Evolutionary conservation across 176 grass and related monocot species (phyloP).

Genomic region (Hsuehochloa calcarea): DNA sequence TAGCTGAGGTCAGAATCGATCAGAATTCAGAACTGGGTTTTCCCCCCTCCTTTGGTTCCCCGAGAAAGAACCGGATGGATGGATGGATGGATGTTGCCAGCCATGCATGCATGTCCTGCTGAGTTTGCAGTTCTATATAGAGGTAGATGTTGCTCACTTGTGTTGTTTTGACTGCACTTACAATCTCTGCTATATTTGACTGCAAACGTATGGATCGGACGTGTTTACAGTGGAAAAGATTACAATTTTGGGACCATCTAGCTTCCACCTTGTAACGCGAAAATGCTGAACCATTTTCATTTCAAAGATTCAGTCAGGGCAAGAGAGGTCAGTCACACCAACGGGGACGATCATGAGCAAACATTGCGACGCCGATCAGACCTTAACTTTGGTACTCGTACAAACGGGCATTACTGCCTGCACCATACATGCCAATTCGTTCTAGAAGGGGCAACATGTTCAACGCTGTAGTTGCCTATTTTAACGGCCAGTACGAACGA

Average conservation of each 20-base stretch:
- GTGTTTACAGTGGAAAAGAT: background rate
- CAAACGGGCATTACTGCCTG: no score
- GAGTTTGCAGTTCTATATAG: conserved; percentile 38
- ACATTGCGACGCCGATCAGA: background rate
- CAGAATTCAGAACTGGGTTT: conserved; percentile 28
- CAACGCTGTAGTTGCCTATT: background rate
- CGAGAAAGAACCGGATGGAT: conserved; percentile 33
- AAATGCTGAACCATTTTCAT: background rate
- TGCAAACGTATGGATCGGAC: background rate
- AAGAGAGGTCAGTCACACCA: background rate
- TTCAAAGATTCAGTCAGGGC: background rate
- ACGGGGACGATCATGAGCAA: background rate
- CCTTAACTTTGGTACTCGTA: no score
- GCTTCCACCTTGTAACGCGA: background rate
- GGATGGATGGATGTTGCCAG: conserved; percentile 9
- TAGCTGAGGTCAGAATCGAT: conserved; percentile 54
- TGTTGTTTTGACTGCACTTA: background rate
- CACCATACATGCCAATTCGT: no score
- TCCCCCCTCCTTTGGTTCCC: background rate
- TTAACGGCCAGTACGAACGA: background rate
- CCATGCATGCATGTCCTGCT: conserved; percentile 11
- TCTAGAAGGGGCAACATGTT: no score
- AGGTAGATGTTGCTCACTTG: conserved; percentile 25
- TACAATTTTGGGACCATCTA: background rate
- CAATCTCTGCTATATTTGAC: background rate